Percentiles rank a stretch among this genome's conserved stretches.
Conservation (phyloP, 2,329 filamentous ascomycete genomes). For the Xylariales sp. region DNA sequence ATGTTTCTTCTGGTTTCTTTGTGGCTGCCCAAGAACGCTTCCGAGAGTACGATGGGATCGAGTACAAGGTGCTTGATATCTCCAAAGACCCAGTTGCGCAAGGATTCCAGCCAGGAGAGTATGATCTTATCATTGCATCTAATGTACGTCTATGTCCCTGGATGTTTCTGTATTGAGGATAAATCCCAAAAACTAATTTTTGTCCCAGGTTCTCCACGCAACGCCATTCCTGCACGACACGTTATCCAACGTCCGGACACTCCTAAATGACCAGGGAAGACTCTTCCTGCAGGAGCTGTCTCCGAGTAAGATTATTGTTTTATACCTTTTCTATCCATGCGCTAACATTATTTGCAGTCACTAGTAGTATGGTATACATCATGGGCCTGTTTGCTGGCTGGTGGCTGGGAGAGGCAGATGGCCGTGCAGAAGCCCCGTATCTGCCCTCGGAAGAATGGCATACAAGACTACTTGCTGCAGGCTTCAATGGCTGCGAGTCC, state of each 20-base stretch:
- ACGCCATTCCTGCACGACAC: background rate
- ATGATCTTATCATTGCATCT: background rate
- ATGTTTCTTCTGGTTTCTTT: background rate
- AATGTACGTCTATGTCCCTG: background rate
- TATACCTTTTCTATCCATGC: background rate
- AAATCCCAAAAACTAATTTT: too few species aligned
- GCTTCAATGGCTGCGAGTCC: background rate
- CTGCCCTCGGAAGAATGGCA: constrained; percentile 1
- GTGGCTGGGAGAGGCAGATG: background rate
- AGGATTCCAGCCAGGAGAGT: constrained; percentile 18
- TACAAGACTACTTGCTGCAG: background rate
- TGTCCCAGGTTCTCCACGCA: background rate
- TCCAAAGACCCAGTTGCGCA: constrained; percentile 21
- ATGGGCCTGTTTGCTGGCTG: constrained; percentile 1
- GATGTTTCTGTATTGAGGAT: too few species aligned
- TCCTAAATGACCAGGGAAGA: background rate
- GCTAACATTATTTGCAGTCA: background rate
- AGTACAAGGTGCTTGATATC: constrained; percentile 25
- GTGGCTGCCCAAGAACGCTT: background rate
- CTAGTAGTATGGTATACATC: background rate
- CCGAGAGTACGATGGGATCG: constrained; percentile 12
- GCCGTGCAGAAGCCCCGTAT: background rate
- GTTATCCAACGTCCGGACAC: background rate
- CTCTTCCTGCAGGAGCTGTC: background rate
- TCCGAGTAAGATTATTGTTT: background rate